Evolutionary conservation across 768 basidiomycete genomes (phyloP), one percentile per base, ranked within the genome.

Genomic region (Pleurotus platypus): DNA sequence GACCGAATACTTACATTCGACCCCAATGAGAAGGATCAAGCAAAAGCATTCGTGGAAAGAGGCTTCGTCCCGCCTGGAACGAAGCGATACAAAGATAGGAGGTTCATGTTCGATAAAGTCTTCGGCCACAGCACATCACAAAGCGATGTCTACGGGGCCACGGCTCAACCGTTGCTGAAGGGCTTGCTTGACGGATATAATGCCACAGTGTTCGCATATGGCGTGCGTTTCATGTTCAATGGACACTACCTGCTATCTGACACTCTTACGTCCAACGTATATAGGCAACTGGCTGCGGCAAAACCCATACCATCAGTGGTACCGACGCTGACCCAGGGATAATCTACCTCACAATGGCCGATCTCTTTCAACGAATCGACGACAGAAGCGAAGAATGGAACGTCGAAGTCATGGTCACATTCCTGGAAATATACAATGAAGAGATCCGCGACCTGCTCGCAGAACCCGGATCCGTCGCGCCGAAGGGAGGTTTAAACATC

Each of bases 221-320:
- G 97, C 38, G 97, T 98, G 71, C 70, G 91, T 77, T 56, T 12
- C 46, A 60, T 59, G 18, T 50, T 35, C 50, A 51, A 57, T 49
- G 7, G 38, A 39, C 16, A 55, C 22, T 50, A 22, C 13, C 16
- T 27, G 30, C 18, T 35, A 35, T 58, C 24, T 49, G 51, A 48
- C 50, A 22, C 53, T 55, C 62, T 26, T 47, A 61, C 49, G 55
- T 65, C 11, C 57, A 43, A 16, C 66, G n/a, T 16, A 45, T 26
- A 7, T 35, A 98, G 97, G 97, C 97, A 20, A 98, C 97, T n/a
- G 97, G 97, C n/a, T 98, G 97, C 69, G 97, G 97, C 61, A 99
- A 99, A 73, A 99, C 97, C 4, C 95, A 98, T 72, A 99, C 97
- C 16, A 98, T 99, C 70, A 97, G 94, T 64, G 96, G 96, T 57